Evolutionary conservation across 495 filamentous ascomycete genomes (phyloP).

Genomic region (Podospora australis): DNA sequence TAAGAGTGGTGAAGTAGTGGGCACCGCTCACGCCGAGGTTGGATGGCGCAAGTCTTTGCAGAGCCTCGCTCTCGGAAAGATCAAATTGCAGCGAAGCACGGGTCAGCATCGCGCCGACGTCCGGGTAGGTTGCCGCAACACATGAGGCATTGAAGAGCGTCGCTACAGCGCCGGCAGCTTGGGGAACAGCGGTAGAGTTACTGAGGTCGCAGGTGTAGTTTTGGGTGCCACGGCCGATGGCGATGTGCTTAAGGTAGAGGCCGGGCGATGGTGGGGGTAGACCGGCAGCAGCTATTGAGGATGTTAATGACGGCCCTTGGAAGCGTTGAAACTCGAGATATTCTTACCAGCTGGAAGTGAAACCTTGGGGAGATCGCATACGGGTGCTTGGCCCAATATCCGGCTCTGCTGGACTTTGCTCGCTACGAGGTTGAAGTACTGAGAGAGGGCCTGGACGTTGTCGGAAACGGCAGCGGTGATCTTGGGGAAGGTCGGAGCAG

Average conservation of each 20-base stretch:
- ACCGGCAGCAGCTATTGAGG: constrained; percentile 29
- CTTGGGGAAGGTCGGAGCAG: constrained; percentile 42
- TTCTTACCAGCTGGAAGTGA: constrained; percentile 37
- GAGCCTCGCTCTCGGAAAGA: constrained; percentile 30
- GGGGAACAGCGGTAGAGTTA: constrained; percentile 52
- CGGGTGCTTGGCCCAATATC: constrained; percentile 28
- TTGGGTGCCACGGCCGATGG: constrained; percentile 80
- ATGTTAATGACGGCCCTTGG: constrained; percentile 18
- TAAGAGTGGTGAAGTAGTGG: constrained; percentile 67
- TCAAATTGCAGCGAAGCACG: constrained; percentile 51
- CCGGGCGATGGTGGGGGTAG: constrained; percentile 54
- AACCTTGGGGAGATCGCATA: constrained; percentile 47
- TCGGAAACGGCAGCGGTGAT: constrained; percentile 30
- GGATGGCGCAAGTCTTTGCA: constrained; percentile 39
- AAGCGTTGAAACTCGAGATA: no score
- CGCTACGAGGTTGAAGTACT: constrained; percentile 50
- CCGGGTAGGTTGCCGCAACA: constrained; percentile 58
- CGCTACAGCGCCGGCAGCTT: constrained; percentile 67
- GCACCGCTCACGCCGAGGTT: constrained; percentile 61
- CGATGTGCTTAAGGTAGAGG: constrained; percentile 63
- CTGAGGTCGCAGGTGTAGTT: constrained; percentile 80
- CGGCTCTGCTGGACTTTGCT: constrained; percentile 39
- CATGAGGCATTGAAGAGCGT: constrained; percentile 86
- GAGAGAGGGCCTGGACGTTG: constrained; percentile 37
- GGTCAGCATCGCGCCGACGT: constrained; percentile 52